A percentile compares a stretch with the other conserved stretches of the same genome.
Evolutionary conservation across 2,329 filamentous ascomycete genomes (phyloP).

Genomic region (Cytospora paraplurivora): DNA sequence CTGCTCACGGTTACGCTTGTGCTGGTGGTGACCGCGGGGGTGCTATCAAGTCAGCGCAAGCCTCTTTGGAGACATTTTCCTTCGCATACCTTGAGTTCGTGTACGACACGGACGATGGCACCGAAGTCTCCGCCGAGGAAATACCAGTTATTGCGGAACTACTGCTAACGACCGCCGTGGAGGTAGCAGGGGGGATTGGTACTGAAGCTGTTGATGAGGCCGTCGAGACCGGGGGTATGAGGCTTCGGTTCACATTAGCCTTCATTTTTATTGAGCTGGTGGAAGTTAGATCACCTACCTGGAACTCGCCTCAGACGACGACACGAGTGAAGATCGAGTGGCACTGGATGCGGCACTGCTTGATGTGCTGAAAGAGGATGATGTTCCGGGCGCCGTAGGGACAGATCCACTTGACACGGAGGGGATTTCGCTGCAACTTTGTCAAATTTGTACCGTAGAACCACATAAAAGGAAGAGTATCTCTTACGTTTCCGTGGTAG

Average conservation of each 20-base stretch:
- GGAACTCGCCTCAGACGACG: slow-evolving; percentile 4
- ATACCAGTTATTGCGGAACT: slow-evolving; percentile 6
- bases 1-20: slow-evolving; percentile 7
- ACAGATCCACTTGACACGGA: slow-evolving; percentile 17
- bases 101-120: slow-evolving; percentile 23
- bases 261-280: neutral
- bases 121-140: slow-evolving; percentile 27
- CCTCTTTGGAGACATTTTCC: neutral
- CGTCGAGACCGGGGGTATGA: neutral
- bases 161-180: slow-evolving; percentile 1
- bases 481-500: slow-evolving; percentile 22
- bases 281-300: slow-evolving; percentile 1
- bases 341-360: slow-evolving; percentile 2
- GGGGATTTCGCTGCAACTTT: slow-evolving; percentile 26
- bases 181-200: neutral
- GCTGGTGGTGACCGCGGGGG: slow-evolving; percentile 2
- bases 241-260: slow-evolving; percentile 6
- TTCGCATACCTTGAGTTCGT: slow-evolving; percentile 23
- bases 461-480: neutral
- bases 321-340: neutral
- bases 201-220: neutral
- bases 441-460: slow-evolving; percentile 30
- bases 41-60: slow-evolving; percentile 6
- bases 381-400: slow-evolving; percentile 1
- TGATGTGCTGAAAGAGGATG: slow-evolving; percentile 5